Percentiles rank a stretch among this genome's conserved stretches.
Conservation (phyloP, 2,329 filamentous ascomycete species). For the Periconia digitata region DNA sequence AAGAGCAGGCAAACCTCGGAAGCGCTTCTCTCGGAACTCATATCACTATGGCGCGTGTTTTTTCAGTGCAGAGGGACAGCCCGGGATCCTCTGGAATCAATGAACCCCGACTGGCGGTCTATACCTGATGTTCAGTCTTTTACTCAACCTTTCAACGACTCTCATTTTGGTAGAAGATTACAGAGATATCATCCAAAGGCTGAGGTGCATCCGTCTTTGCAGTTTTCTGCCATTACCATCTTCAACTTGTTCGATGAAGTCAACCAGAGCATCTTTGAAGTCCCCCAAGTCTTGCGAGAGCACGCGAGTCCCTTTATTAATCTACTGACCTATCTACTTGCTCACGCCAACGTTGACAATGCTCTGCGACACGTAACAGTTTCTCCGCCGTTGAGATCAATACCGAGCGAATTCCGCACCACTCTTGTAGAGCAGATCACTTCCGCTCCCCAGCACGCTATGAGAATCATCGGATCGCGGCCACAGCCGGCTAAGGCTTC, state of each 20-base stretch:
- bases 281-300: constrained; percentile 17
- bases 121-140: constrained; percentile 18
- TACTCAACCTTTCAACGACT: neutral
- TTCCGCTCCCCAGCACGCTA: constrained; percentile 24
- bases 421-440: constrained; percentile 21
- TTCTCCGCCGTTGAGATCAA: constrained; percentile 9
- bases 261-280: constrained; percentile 7
- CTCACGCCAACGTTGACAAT: constrained; percentile 17
- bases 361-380: constrained; percentile 14
- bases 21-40: constrained; percentile 27
- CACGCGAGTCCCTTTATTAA: constrained; percentile 30
- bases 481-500: neutral
- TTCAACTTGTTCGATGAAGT: constrained; percentile 30
- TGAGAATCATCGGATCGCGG: constrained; percentile 6
- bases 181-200: constrained; percentile 27
- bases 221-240: constrained; percentile 34
- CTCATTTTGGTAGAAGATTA: constrained; percentile 26
- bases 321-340: constrained; percentile 27
- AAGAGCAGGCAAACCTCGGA: constrained; percentile 16
- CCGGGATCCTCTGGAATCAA: constrained; percentile 16
- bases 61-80: constrained; percentile 31
- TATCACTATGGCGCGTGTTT: constrained; percentile 37
- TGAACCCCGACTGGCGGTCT: constrained; percentile 25
- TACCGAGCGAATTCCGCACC: constrained; percentile 18
- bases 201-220: constrained; percentile 15